A percentile compares a stretch with the other conserved stretches of the same genome.
phyloP scores from a whole-genome alignment of 1,284 basidiomycete species.

The Quambalaria eucalypti region DNA sequence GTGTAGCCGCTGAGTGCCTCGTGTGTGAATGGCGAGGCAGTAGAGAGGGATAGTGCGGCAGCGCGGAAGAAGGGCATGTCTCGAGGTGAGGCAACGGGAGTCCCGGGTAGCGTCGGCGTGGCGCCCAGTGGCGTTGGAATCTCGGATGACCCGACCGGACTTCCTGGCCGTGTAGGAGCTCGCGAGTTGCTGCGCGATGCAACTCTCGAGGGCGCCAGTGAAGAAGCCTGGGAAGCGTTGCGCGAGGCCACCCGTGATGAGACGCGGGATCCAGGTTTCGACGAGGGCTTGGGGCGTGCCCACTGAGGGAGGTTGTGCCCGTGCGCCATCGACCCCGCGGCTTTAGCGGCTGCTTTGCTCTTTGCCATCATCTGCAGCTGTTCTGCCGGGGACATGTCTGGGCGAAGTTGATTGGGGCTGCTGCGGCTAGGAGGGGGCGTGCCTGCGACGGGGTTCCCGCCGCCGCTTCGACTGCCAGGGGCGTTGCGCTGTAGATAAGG shows the following conservation, averaged over 20 bases:
- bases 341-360: conserved; percentile 1
- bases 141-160: not conserved
- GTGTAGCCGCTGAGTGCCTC: not conserved
- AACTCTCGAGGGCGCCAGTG: not conserved
- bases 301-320: too few relatives aligned
- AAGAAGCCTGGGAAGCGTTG: not conserved
- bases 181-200: not conserved
- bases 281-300: too few relatives aligned
- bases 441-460: too few relatives aligned
- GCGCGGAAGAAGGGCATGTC: not conserved
- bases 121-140: not conserved
- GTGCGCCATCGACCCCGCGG: not conserved
- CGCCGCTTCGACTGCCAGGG: too few relatives aligned
- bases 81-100: not conserved
- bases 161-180: not conserved
- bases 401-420: not conserved
- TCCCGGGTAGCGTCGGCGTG: not conserved
- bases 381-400: not conserved
- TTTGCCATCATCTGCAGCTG: not conserved
- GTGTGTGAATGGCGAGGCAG: not conserved
- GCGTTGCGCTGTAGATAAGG: too few relatives aligned
- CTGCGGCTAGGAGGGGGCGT: too few relatives aligned
- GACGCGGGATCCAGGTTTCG: too few relatives aligned
- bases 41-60: not conserved
- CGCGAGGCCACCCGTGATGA: not conserved